phyloP scores from a whole-genome alignment of 2,329 filamentous ascomycete species.

The Botrytis deweyae region DNA sequence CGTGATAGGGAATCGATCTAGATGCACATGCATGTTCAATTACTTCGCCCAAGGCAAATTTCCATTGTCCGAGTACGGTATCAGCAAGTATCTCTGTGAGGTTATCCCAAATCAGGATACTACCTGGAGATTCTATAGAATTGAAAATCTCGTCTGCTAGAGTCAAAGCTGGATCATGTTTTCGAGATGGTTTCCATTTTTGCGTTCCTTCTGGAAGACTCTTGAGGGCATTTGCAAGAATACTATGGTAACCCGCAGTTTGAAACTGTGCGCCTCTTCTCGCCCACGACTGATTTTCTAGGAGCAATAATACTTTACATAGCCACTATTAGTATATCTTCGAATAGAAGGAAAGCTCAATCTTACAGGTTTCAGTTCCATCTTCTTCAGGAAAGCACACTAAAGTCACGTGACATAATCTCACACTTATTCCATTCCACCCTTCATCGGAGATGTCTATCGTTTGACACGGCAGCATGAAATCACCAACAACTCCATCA shows the following conservation, averaged over 20 bases:
- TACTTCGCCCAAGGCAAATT: not conserved
- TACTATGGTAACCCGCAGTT: not conserved
- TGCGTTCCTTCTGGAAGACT: not conserved
- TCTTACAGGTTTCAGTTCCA: not conserved
- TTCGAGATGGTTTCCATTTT: conserved; percentile 2
- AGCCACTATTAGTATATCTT: not conserved
- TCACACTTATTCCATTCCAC: not conserved
- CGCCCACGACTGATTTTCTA: not conserved
- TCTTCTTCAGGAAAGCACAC: not conserved
- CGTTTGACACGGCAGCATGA: conserved; percentile 7
- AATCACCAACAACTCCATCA: not conserved
- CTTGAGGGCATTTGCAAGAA: not conserved
- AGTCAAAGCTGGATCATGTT: not conserved
- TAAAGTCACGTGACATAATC: conserved; percentile 10
- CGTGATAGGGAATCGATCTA: not conserved
- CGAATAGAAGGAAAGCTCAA: not conserved
- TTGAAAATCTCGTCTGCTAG: not conserved
- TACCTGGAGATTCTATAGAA: not conserved
- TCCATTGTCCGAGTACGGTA: conserved; percentile 7
- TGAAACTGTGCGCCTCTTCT: not conserved
- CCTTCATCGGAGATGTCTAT: not conserved
- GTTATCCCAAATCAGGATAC: not conserved
- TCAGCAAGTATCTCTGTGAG: not conserved
- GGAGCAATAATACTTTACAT: conserved; percentile 1
- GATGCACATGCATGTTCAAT: not conserved